Evolutionary conservation across 1,284 basidiomycete genomes (phyloP).

Genomic region (Cutaneotrichosporon mucoides): DNA sequence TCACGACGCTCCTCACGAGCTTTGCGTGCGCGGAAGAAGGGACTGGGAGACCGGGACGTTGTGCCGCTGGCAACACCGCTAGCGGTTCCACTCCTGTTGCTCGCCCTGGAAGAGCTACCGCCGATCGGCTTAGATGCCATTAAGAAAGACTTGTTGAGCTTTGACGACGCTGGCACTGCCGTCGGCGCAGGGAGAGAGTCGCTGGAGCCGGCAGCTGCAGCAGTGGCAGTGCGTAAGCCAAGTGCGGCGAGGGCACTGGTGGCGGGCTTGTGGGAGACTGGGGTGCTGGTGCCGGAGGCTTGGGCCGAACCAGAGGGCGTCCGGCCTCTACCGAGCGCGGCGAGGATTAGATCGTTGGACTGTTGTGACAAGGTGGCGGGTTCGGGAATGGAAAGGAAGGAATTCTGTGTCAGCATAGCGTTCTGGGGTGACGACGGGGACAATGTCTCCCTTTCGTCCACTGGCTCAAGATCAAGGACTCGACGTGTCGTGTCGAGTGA

Average conservation of each 20-base stretch:
- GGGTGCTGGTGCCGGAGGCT: not conserved
- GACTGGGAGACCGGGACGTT: conserved; percentile 35
- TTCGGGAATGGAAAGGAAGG: not conserved
- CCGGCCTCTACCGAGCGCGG: conserved; percentile 10
- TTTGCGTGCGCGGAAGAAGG: conserved; percentile 47
- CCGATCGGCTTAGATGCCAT: conserved; percentile 1
- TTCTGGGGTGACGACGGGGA: not conserved
- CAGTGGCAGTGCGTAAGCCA: conserved; percentile 30
- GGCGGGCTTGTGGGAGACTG: conserved; percentile 14
- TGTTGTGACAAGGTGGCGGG: conserved; percentile 6
- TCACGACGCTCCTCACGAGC: conserved; percentile 39
- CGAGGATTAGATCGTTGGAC: conserved; percentile 17
- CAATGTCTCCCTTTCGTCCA: not conserved
- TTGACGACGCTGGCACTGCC: not conserved
- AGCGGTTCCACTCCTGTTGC: no score
- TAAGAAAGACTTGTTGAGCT: not conserved
- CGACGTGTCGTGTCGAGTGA: not conserved
- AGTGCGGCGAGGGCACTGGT: conserved; percentile 38
- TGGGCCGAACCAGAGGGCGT: not conserved
- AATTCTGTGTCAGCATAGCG: conserved; percentile 17
- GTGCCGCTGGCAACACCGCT: not conserved
- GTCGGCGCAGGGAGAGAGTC: not conserved
- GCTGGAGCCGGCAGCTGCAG: no score
- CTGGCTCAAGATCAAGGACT: no score
- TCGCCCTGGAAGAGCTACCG: no score